phyloP scores from a whole-genome alignment of 202 grass and related monocot species.

The Dendrocalamus latiflorus region DNA sequence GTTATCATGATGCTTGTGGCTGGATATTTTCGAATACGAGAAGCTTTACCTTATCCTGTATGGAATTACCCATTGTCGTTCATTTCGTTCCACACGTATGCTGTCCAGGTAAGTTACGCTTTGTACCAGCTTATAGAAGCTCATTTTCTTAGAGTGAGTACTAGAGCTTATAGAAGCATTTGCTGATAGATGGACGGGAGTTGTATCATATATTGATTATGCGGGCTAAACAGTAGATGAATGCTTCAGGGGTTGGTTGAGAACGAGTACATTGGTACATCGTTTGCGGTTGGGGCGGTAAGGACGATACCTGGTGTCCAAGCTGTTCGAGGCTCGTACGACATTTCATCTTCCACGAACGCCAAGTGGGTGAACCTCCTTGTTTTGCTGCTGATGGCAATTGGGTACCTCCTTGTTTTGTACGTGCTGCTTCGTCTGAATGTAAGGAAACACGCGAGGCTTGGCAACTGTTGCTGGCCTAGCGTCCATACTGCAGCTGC shows the following conservation, averaged over 20 bases:
- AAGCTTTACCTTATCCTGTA: slow-evolving; percentile 44
- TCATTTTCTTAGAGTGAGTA: neutral
- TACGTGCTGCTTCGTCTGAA: slow-evolving; percentile 59
- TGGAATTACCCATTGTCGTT: slow-evolving; percentile 85
- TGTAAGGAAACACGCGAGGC: slow-evolving; percentile 30
- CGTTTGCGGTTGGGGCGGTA: slow-evolving; percentile 78
- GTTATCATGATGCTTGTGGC: slow-evolving; percentile 90
- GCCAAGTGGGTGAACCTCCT: slow-evolving; percentile 78
- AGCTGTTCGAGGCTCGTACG: slow-evolving; percentile 75
- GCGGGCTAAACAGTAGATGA: too few relatives aligned
- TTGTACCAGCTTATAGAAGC: neutral
- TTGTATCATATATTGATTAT: neutral
- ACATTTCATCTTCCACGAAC: slow-evolving; percentile 58
- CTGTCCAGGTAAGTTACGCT: slow-evolving; percentile 47
- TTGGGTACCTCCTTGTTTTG: slow-evolving; percentile 57
- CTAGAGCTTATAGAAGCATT: neutral
- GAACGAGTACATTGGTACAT: slow-evolving; percentile 81
- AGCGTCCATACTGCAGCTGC: slow-evolving; percentile 24
- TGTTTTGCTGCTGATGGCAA: slow-evolving; percentile 65
- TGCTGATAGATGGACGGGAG: neutral
- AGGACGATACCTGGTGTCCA: slow-evolving; percentile 79
- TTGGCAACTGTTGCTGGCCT: slow-evolving; percentile 41
- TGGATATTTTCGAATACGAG: slow-evolving; percentile 72
- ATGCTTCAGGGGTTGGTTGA: slow-evolving; percentile 73
- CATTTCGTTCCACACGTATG: slow-evolving; percentile 70